Evolutionary conservation across 257 asterid genomes (phyloP).

Genomic region (Mentha longifolia): DNA sequence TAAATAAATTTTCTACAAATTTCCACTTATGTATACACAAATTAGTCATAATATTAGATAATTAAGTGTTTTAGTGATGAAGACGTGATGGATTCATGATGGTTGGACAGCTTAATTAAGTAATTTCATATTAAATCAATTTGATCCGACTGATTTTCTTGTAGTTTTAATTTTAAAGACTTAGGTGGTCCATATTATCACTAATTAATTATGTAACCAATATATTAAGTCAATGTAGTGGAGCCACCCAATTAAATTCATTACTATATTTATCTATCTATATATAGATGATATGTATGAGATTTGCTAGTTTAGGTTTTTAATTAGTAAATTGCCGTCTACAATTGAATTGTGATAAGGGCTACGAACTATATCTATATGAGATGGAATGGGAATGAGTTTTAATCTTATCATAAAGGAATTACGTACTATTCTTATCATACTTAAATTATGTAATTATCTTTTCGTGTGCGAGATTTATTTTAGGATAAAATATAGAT

Average conservation of each 20-base stretch:
- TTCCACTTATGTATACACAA: no score
- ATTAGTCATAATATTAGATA: no score
- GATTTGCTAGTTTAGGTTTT: neutral
- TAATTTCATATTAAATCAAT: no score
- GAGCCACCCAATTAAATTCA: no score
- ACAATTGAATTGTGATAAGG: constrained; percentile 6
- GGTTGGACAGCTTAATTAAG: no score
- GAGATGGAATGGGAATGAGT: neutral
- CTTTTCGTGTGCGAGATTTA: neutral
- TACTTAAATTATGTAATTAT: neutral
- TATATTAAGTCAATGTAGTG: neutral
- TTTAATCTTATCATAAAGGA: neutral
- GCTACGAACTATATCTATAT: neutral
- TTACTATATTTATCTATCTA: neutral
- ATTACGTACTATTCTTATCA: neutral
- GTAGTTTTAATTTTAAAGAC: no score
- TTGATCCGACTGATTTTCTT: no score
- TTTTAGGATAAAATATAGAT: no score
- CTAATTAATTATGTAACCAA: neutral
- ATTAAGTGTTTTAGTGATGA: no score
- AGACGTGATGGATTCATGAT: no score
- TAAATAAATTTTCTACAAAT: no score
- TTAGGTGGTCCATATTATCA: no score
- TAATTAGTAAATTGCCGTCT: neutral
- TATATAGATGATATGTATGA: neutral